phyloP scores from a whole-genome alignment of 2,329 filamentous ascomycete genomes.

The Fusarium domesticum region DNA sequence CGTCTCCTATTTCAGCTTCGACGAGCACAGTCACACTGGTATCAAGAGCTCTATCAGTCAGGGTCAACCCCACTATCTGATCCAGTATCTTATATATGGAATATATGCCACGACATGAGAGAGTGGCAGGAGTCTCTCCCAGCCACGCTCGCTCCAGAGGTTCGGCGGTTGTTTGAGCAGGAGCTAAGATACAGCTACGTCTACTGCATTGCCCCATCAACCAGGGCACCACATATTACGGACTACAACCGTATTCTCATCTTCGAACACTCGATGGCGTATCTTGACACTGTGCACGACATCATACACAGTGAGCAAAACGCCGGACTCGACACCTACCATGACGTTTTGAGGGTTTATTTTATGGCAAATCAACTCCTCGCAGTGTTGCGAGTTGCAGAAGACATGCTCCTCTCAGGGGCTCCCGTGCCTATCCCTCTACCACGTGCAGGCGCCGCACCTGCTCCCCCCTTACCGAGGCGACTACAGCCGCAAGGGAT shows the following conservation, averaged over 20 bases:
- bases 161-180: slow-evolving; percentile 77
- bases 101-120: slow-evolving; percentile 71
- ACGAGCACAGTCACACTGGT: slow-evolving; percentile 83
- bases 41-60: slow-evolving; percentile 82
- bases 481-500: slow-evolving; percentile 37
- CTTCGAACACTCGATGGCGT: slow-evolving; percentile 83
- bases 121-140: slow-evolving; percentile 81
- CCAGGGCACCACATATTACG: slow-evolving; percentile 67
- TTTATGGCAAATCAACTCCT: slow-evolving; percentile 67
- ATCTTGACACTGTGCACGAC: slow-evolving; percentile 70
- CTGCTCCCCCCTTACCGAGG: slow-evolving; percentile 53
- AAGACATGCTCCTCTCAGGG: slow-evolving; percentile 54
- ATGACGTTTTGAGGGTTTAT: slow-evolving; percentile 81
- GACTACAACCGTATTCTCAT: slow-evolving; percentile 77
- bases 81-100: slow-evolving; percentile 69
- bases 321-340: slow-evolving; percentile 74
- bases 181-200: slow-evolving; percentile 90
- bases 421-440: slow-evolving; percentile 45
- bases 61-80: slow-evolving; percentile 66
- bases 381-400: slow-evolving; percentile 56
- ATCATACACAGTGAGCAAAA: slow-evolving; percentile 59
- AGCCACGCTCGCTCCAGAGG: slow-evolving; percentile 57
- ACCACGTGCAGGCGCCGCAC: slow-evolving; percentile 44
- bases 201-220: slow-evolving; percentile 80
- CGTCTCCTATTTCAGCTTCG: slow-evolving; percentile 78